Base-by-base conservation (phyloP, 2,329 filamentous ascomycete genomes). In the Cladophialophora yegresii region DNA sequence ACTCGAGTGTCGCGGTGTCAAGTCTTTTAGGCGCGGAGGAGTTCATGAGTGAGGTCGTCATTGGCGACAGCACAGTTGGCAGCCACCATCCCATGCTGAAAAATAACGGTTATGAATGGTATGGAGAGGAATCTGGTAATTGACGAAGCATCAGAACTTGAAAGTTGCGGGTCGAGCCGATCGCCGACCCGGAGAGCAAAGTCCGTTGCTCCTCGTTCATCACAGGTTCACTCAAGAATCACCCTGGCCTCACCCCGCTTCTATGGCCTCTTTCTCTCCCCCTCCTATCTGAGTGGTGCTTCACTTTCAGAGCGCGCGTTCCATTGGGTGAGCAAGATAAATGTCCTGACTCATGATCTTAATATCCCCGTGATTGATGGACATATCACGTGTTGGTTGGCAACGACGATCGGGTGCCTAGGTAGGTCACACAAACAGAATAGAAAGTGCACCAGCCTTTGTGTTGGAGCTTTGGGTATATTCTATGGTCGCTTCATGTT, bases 291-390 rank as follows among this genome's bases (percentile, higher is more conserved):
- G 62, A 51, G 28, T 56, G 22, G 64, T 56, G 66, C 66, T 61
- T 68, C 66, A 68, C 61, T 68, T 68, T 57, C 43, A 58, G 54
- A 32, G n/a, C 45, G 28, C 10, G 28, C 47, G 12, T 51, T 28
- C 40, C 8, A 58, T 58, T 58, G 43, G 55, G 36, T 16, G 36
- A n/a, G 16, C 13, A 8, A 43, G 36, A 7, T n/a, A 43, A 13
- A 43, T 8, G 16, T n/a, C 2, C 3, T 16, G 36, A 43, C 20
- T 50, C 23, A 49, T 20, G 23, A 32, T 32, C 4, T 23, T n/a
- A 30, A 10, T n/a, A 32, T 30, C 40, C 22, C 55, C n/a, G 40
- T 28, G 16, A n/a, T 12, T 36, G 43, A 23, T 9, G 20, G 23
- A 43, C 1, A 22, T n/a, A 33, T 50, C 55, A 58, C 30, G 55